Base-by-base conservation (phyloP, 177 flowering plant genomes). In the Vitis hybrid region DNA sequence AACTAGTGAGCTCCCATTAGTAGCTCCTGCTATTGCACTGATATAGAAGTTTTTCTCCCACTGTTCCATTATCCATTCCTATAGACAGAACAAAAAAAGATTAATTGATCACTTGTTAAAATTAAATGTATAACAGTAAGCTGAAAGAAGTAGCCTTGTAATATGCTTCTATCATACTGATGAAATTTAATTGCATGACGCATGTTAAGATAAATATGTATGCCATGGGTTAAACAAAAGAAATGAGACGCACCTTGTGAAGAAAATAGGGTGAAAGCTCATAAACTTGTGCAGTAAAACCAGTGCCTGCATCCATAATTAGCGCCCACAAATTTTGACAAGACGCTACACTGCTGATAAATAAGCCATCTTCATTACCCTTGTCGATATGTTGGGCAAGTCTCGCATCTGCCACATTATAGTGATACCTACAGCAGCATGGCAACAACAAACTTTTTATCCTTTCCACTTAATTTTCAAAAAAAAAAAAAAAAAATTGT, bases 251-350 rank as follows among this genome's bases (percentile, higher is more conserved):
- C 68, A 89, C 93, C 91, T 89, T 89, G 83, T 85, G 86, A 56
- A 89, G 81, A 73, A 87, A 89, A 69, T 18, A 18, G 1, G 87
- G 83, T 18, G 91, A 89, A 20, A 83, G 80, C 63, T 85, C 86
- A 73, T 87, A 84, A 61, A 87, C 83, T 80, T 89, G 93, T 16
- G 83, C 39, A 12, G 72, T 50, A 72, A 82, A 87, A 50, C 86
- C 87, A 48, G 91, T 89, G 15, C 93, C 91, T 39, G 89, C 91
- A 77, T 89, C 93, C 93, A 89, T 87, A 12, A 87, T 85, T 6
- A 88, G 62, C 39, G 93, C 93, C 91, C 93, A 89, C 7, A 87
- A 77, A 68, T 79, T 83, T 73, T 75, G 78, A 68, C 75, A 80
- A 34, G 91, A 89, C 50, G 91, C 83, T 45, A 89, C 88, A 67